phyloP scores from a whole-genome alignment of 345 rosid species.

The Eucalyptus cladocalyx region DNA sequence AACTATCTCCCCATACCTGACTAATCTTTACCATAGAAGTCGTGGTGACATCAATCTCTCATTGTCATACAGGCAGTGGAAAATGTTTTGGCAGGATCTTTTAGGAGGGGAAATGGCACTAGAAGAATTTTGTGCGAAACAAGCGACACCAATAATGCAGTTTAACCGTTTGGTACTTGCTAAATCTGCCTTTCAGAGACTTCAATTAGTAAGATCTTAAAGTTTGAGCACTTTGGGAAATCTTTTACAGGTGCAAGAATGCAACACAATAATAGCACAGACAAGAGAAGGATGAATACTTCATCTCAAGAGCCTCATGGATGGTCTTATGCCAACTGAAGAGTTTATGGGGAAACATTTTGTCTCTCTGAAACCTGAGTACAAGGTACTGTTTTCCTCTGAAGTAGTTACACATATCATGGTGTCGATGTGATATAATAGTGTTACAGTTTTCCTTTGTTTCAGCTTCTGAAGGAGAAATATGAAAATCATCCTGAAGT shows the following conservation, averaged over 20 bases:
- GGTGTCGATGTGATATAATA: not conserved
- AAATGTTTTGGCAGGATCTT: conserved; percentile 90
- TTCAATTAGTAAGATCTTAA: not conserved
- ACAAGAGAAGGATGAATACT: conserved; percentile 21
- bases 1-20: not conserved
- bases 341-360: conserved; percentile 82
- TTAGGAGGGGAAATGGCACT: conserved; percentile 95
- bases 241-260: conserved; percentile 71
- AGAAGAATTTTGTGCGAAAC: conserved; percentile 79
- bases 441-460: not conserved
- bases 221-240: not conserved
- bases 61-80: conserved; percentile 64
- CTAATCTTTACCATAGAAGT: not conserved
- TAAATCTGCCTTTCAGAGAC: not conserved
- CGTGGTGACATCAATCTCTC: not conserved
- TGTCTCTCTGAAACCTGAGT: conserved; percentile 58
- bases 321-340: conserved; percentile 75
- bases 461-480: conserved; percentile 84
- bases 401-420: not conserved
- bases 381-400: conserved; percentile 9
- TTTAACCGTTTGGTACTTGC: conserved; percentile 69
- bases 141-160: conserved; percentile 70
- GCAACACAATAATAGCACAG: conserved; percentile 81
- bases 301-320: conserved; percentile 91
- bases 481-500: conserved; percentile 90